Conservation (phyloP, 257 asterid species). For the Osmanthus fragrans region DNA sequence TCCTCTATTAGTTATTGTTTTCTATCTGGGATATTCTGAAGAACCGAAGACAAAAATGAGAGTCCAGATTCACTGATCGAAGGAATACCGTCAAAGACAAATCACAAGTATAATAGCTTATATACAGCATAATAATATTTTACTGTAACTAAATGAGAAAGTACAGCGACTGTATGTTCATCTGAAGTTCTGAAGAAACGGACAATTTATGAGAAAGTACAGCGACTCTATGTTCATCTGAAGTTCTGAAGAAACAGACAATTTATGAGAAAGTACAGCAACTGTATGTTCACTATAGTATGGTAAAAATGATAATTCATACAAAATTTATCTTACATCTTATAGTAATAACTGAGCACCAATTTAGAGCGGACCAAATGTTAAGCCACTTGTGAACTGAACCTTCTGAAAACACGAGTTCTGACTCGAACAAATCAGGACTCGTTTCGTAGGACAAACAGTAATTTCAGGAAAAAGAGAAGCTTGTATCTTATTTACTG, state of each 20-base stretch:
- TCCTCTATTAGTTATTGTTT: too few species aligned
- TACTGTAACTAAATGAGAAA: not conserved
- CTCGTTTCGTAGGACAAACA: not conserved
- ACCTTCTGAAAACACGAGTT: not conserved
- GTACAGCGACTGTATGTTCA: not conserved
- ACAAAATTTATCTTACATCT: not conserved
- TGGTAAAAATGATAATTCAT: not conserved
- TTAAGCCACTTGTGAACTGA: not conserved
- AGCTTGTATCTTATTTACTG: not conserved
- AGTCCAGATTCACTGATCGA: too few species aligned
- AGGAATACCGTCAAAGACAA: too few species aligned
- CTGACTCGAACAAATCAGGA: not conserved
- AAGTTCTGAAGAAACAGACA: too few species aligned
- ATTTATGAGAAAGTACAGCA: too few species aligned
- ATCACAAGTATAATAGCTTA: too few species aligned
- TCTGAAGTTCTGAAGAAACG: not conserved
- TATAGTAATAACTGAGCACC: not conserved
- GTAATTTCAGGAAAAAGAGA: not conserved
- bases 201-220: not conserved
- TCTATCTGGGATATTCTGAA: too few species aligned
- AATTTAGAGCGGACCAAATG: not conserved
- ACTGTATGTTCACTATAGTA: not conserved
- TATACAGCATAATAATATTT: too few species aligned
- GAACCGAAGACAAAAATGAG: too few species aligned
- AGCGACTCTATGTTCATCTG: too few species aligned